phyloP scores from a whole-genome alignment of 2,329 filamentous ascomycete species.

The Monosporascus sp. region DNA sequence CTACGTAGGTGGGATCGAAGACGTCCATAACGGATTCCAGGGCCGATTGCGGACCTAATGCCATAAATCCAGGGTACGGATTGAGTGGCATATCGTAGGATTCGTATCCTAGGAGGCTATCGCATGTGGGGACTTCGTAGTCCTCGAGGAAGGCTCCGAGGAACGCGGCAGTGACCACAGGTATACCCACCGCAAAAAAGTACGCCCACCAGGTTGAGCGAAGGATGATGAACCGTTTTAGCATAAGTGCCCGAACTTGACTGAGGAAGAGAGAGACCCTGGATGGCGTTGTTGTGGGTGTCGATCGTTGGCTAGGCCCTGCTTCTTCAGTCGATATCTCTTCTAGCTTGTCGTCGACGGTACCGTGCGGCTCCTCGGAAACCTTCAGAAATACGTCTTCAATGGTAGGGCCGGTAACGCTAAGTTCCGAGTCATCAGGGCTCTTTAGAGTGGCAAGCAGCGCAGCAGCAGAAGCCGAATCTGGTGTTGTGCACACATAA shows the following conservation, averaged over 20 bases:
- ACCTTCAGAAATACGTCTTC: slow-evolving; percentile 64
- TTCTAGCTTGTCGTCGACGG: slow-evolving; percentile 11
- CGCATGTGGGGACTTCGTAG: slow-evolving; percentile 14
- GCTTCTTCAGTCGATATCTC: slow-evolving; percentile 6
- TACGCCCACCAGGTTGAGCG: slow-evolving; percentile 21
- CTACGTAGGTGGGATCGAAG: slow-evolving; percentile 1
- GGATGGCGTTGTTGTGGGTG: slow-evolving; percentile 5
- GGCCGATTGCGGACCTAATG: slow-evolving; percentile 9
- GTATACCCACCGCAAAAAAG: slow-evolving; percentile 19
- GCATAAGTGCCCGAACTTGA: slow-evolving; percentile 19
- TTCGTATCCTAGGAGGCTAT: slow-evolving; percentile 6
- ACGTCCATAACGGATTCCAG: slow-evolving; percentile 7
- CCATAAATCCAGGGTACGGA: not conserved
- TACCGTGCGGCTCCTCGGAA: slow-evolving; percentile 43
- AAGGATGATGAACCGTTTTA: slow-evolving; percentile 19
- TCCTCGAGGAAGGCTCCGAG: slow-evolving; percentile 10
- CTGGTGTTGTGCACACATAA: slow-evolving; percentile 48
- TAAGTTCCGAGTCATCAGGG: slow-evolving; percentile 51
- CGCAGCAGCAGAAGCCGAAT: slow-evolving; percentile 47
- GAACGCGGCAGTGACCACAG: slow-evolving; percentile 15
- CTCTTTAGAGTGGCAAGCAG: slow-evolving; percentile 50
- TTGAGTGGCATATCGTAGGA: slow-evolving; percentile 3
- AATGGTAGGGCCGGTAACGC: slow-evolving; percentile 59
- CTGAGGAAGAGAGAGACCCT: slow-evolving; percentile 9
- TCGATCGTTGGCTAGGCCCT: slow-evolving; percentile 3